These are phyloP conservation scores for Debaryomyces prosopidis DNA, from an alignment of 805 yeast species.

Conservation along the genomic window DNA sequence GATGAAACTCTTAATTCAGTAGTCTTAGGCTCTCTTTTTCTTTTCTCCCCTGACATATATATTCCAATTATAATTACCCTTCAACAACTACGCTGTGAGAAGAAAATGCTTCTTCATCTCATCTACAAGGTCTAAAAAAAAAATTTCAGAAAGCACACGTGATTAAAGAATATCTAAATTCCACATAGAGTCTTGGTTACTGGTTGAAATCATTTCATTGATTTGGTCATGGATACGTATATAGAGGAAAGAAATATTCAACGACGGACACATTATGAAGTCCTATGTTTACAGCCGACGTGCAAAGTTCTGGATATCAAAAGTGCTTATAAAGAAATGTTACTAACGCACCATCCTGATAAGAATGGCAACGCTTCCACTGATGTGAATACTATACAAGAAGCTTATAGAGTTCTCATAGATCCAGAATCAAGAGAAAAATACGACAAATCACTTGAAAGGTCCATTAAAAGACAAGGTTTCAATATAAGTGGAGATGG, in stretches of 20 bases:
- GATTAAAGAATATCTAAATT: not conserved
- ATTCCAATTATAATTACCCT: constrained; percentile 4
- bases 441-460: constrained; percentile 54
- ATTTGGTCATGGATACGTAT: constrained; percentile 1
- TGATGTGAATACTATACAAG: constrained; percentile 38
- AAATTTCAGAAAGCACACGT: not conserved
- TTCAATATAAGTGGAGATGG: constrained; percentile 59
- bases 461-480: constrained; percentile 34
- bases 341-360: constrained; percentile 79
- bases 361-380: constrained; percentile 40
- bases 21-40: constrained; percentile 27
- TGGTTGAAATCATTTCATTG: too few species aligned
- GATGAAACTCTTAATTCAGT: constrained; percentile 42
- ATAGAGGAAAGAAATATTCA: constrained; percentile 6
- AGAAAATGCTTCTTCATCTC: not conserved
- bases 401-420: constrained; percentile 62
- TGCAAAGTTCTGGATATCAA: constrained; percentile 47
- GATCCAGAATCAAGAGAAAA: constrained; percentile 37
- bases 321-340: constrained; percentile 59
- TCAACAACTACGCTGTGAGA: constrained; percentile 44
- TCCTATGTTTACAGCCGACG: constrained; percentile 50
- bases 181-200: too few species aligned
- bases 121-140: not conserved
- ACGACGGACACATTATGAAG: constrained; percentile 45
- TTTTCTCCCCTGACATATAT: constrained; percentile 18